These are phyloP conservation scores for Phytophthora rubi DNA, from an alignment of 352 stramenopile species.

Conservation along the genomic window DNA sequence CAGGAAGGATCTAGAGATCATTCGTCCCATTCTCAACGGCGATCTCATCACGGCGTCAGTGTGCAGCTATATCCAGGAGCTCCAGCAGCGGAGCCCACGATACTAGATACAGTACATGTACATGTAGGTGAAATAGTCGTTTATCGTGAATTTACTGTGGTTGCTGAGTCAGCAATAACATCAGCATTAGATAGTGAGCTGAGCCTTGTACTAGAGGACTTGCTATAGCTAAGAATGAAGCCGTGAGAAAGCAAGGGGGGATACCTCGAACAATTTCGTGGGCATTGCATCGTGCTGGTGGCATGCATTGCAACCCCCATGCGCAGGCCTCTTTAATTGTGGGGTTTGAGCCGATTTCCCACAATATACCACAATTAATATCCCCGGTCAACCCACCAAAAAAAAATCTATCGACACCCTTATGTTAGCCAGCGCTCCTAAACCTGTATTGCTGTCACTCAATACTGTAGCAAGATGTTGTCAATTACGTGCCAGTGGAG, in stretches of 20 bases:
- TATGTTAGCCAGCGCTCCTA: no score
- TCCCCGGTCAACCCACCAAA: no score
- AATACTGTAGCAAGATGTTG: no score
- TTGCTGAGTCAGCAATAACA: background rate
- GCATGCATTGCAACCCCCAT: background rate
- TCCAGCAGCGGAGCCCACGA: constrained; percentile 10
- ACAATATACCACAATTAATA: no score
- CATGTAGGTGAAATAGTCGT: no score
- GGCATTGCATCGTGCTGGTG: background rate
- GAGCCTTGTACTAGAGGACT: no score
- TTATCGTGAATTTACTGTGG: background rate
- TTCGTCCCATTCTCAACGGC: constrained; percentile 39
- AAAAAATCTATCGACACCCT: no score
- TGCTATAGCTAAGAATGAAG: no score
- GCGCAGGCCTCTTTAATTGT: no score
- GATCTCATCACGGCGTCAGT: constrained; percentile 34
- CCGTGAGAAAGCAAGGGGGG: background rate
- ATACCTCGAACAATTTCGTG: background rate
- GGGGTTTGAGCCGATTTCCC: no score
- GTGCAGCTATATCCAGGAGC: constrained; percentile 26
- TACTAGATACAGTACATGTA: background rate
- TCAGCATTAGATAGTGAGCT: background rate
- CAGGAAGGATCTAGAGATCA: constrained; percentile 24
- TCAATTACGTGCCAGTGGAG: no score
- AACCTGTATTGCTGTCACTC: no score